phyloP scores from a whole-genome alignment of 1,284 basidiomycete genomes.

The Hemileia vastatrix region DNA sequence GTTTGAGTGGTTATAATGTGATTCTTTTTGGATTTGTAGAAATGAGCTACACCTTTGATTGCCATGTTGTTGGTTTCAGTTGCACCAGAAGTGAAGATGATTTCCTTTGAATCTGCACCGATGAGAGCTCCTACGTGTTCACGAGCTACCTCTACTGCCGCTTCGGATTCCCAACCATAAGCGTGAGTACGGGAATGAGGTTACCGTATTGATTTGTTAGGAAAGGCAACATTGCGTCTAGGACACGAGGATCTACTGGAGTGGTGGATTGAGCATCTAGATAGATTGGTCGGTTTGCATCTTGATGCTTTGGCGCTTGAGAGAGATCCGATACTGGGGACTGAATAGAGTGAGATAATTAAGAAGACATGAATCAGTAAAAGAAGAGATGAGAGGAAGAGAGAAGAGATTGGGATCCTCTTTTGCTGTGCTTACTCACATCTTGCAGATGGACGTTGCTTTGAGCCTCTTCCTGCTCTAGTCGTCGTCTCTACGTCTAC shows the following conservation, averaged over 20 bases:
- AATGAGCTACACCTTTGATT: constrained; percentile 92
- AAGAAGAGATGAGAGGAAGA: too few species aligned
- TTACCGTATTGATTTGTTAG: constrained; percentile 96
- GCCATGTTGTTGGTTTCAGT: constrained; percentile 98
- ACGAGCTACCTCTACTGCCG: constrained; percentile 82
- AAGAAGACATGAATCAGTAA: too few species aligned
- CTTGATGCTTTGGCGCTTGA: too few species aligned
- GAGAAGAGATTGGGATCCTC: too few species aligned
- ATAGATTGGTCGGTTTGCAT: constrained; percentile 92
- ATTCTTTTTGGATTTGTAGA: constrained; percentile 59
- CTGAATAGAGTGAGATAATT: too few species aligned
- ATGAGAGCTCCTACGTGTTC: constrained; percentile 84
- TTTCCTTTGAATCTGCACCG: constrained; percentile 88
- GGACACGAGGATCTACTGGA: constrained; percentile 89
- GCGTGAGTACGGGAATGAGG: constrained; percentile 97
- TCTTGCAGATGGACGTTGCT: neutral
- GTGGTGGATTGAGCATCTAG: constrained; percentile 98
- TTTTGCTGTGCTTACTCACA: neutral
- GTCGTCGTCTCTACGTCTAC: constrained; percentile 29
- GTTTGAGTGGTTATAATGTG: constrained; percentile 53
- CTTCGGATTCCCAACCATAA: constrained; percentile 98
- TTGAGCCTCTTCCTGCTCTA: neutral
- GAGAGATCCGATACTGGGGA: too few species aligned
- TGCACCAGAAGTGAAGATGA: constrained; percentile 95
- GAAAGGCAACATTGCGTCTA: constrained; percentile 94